Percentiles rank a stretch among this genome's conserved stretches.
These are phyloP conservation scores for Yamadazyma spencermartinsiae DNA, from an alignment of 1,139 yeast species.

Conservation along the genomic window DNA sequence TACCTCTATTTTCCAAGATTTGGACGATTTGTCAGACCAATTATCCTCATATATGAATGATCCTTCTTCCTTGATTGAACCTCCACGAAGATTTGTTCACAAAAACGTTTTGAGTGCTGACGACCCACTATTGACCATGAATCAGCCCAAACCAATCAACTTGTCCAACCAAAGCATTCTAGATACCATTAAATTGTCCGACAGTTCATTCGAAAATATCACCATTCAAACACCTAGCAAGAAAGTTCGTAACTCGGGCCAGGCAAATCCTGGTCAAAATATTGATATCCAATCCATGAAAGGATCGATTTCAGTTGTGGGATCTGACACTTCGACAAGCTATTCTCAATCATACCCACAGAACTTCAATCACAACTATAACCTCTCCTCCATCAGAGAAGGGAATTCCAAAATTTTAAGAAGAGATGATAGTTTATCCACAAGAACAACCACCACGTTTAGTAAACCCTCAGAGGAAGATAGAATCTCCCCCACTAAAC, in stretches of 20 bases:
- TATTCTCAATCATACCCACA: slow-evolving; percentile 5
- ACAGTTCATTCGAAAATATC: slow-evolving; percentile 5
- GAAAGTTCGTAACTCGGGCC: not conserved
- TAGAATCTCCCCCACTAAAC: slow-evolving; percentile 1
- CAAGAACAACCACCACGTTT: slow-evolving; percentile 8
- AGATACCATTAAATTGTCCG: slow-evolving; percentile 10
- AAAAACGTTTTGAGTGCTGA: slow-evolving; percentile 15
- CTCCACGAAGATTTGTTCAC: slow-evolving; percentile 16
- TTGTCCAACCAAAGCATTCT: slow-evolving; percentile 12
- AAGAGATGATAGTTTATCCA: slow-evolving; percentile 14
- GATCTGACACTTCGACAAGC: slow-evolving; percentile 14
- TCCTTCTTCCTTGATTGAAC: slow-evolving; percentile 5
- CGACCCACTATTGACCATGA: slow-evolving; percentile 10
- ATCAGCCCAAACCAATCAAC: slow-evolving; percentile 2
- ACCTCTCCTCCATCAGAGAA: slow-evolving; percentile 6
- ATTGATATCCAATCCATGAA: slow-evolving; percentile 26
- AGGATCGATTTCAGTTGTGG: slow-evolving; percentile 20
- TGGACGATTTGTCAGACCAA: slow-evolving; percentile 34
- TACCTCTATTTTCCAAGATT: slow-evolving; percentile 29
- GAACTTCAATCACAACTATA: slow-evolving; percentile 3
- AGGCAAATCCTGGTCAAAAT: slow-evolving; percentile 6
- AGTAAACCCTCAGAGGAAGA: slow-evolving; percentile 2
- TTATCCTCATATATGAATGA: slow-evolving; percentile 22
- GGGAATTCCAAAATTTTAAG: slow-evolving; percentile 3
- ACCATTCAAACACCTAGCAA: slow-evolving; percentile 1